Evolutionary conservation across 352 stramenopile genomes (phyloP).

Genomic region (Globisporangium canariense): DNA sequence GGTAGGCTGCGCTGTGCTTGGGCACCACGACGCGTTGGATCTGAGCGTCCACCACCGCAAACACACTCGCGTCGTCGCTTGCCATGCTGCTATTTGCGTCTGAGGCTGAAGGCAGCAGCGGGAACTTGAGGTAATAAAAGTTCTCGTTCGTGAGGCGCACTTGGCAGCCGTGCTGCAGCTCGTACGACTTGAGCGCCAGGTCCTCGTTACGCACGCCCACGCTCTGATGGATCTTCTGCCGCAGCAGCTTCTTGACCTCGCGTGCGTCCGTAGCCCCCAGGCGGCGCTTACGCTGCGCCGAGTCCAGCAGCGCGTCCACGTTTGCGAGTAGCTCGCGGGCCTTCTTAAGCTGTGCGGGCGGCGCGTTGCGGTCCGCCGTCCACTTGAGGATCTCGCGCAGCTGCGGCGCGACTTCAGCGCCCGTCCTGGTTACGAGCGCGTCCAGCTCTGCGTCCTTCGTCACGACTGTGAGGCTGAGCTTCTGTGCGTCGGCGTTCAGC

Average conservation of each 20-base stretch:
- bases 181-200: constrained; percentile 60
- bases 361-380: constrained; percentile 28
- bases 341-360: constrained; percentile 24
- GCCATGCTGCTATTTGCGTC: background rate
- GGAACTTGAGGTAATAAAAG: constrained; percentile 67
- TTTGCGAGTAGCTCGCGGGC: constrained; percentile 33
- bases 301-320: constrained; percentile 40
- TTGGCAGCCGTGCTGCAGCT: constrained; percentile 44
- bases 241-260: constrained; percentile 38
- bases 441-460: constrained; percentile 59
- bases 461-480: constrained; percentile 43
- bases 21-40: constrained; percentile 17
- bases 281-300: constrained; percentile 38
- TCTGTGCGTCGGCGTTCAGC: constrained; percentile 39
- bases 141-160: constrained; percentile 69
- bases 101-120: constrained; percentile 10
- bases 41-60: constrained; percentile 22
- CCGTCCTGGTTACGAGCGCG: constrained; percentile 48
- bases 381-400: constrained; percentile 50
- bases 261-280: constrained; percentile 37
- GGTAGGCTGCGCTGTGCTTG: background rate
- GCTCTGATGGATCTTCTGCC: constrained; percentile 60
- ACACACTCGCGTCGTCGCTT: constrained; percentile 20
- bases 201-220: constrained; percentile 68
- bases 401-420: constrained; percentile 28